phyloP scores from a whole-genome alignment of 2,329 filamentous ascomycete genomes.

The Chaetomium strumarium region DNA sequence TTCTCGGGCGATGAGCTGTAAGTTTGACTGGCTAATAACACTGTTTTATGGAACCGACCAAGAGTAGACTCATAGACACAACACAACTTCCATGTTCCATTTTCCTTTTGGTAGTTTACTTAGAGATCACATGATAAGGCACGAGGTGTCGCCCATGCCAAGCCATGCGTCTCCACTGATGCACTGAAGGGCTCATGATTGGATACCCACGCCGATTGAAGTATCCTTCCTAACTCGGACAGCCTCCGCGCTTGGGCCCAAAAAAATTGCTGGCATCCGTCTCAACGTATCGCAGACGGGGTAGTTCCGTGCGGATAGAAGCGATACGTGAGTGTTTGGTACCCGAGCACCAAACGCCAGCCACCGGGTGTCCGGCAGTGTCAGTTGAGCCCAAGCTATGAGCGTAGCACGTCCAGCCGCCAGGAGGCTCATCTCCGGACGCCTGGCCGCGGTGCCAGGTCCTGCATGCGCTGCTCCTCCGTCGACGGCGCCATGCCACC shows the following conservation, averaged over 20 bases:
- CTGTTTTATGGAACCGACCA: no score
- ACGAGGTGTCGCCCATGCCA: no score
- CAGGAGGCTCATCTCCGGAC: conserved; percentile 48
- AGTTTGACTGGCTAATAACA: no score
- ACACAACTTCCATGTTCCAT: no score
- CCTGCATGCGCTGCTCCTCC: conserved; percentile 20
- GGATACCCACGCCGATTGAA: neutral
- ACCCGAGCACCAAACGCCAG: conserved; percentile 7
- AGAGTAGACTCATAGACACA: no score
- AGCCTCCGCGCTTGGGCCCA: conserved; percentile 16
- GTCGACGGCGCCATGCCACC: conserved; percentile 25
- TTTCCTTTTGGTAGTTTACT: no score
- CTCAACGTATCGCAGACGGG: neutral
- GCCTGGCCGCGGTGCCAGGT: conserved; percentile 34
- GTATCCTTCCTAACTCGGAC: neutral
- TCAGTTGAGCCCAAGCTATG: conserved; percentile 36
- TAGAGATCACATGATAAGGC: no score
- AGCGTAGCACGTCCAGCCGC: conserved; percentile 48
- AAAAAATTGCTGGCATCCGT: conserved; percentile 21
- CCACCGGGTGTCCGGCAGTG: conserved; percentile 5
- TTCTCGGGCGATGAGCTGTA: no score
- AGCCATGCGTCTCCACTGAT: neutral
- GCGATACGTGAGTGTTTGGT: conserved; percentile 2
- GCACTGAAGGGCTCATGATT: conserved; percentile 1
- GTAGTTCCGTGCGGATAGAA: conserved; percentile 7